A percentile compares a stretch with the other conserved stretches of the same genome.
These are phyloP conservation scores for Phylloporus rhodoxanthus DNA, from an alignment of 768 basidiomycete genomes.

Conservation along the genomic window DNA sequence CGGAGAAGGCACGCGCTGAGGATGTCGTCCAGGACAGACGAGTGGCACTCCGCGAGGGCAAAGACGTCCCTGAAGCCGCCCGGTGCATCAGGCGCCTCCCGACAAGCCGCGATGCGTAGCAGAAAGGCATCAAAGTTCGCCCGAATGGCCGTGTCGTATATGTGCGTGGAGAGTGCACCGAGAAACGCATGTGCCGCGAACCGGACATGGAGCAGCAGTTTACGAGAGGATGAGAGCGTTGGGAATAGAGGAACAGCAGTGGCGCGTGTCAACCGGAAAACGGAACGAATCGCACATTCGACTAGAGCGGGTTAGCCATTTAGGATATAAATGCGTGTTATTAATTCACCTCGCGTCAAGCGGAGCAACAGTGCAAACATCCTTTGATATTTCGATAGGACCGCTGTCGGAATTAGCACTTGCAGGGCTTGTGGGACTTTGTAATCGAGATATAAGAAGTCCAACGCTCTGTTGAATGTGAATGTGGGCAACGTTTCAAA, in stretches of 20 bases:
- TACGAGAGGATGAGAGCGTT: constrained; percentile 47
- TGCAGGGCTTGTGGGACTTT: constrained; percentile 78
- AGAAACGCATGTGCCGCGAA: constrained; percentile 72
- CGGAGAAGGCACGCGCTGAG: constrained; percentile 70
- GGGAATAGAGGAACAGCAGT: constrained; percentile 47
- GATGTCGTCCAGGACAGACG: constrained; percentile 63
- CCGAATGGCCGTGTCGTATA: constrained; percentile 77
- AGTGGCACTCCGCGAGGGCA: constrained; percentile 61
- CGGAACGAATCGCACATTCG: constrained; percentile 57
- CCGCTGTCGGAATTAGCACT: constrained; percentile 61
- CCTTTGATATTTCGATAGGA: constrained; percentile 81
- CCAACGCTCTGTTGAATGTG: constrained; percentile 56
- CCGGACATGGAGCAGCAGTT: constrained; percentile 60
- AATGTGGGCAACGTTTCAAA: neutral
- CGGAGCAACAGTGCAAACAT: constrained; percentile 77
- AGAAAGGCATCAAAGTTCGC: constrained; percentile 73
- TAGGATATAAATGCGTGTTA: neutral
- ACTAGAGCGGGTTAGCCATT: constrained; percentile 36
- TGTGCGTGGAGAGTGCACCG: constrained; percentile 57
- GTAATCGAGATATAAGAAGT: constrained; percentile 88
- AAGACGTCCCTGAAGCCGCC: constrained; percentile 64
- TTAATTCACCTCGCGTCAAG: constrained; percentile 61
- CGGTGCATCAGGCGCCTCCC: constrained; percentile 14
- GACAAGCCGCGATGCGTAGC: constrained; percentile 30
- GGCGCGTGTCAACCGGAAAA: constrained; percentile 57